Percentiles rank a stretch among this genome's conserved stretches.
phyloP scores from a whole-genome alignment of 805 yeast species.

The Pichia nanzhaoensis region DNA sequence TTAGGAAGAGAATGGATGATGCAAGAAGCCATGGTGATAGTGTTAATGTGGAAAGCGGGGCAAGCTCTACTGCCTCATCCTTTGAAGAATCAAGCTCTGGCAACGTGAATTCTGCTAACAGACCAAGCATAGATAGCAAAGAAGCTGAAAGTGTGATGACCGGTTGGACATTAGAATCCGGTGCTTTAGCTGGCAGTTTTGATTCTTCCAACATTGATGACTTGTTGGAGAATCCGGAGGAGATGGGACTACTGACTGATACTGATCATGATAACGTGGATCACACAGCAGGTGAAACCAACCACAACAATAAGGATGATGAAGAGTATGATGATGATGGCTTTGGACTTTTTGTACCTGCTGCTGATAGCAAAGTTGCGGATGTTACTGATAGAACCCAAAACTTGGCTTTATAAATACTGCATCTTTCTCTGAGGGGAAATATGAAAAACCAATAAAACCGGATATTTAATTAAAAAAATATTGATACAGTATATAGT shows the following conservation, averaged over 20 bases:
- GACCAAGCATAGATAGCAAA: slow-evolving; percentile 11
- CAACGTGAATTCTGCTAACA: not conserved
- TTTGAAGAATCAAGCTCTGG: not conserved
- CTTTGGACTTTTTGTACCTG: slow-evolving; percentile 29
- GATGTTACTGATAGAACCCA: not conserved
- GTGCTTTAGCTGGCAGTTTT: slow-evolving; percentile 5
- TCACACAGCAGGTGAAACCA: not conserved
- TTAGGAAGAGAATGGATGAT: slow-evolving; percentile 80
- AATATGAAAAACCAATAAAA: not conserved
- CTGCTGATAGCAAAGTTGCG: slow-evolving; percentile 6
- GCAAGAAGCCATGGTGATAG: slow-evolving; percentile 33
- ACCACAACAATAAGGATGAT: slow-evolving; percentile 11
- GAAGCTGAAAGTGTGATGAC: slow-evolving; percentile 14
- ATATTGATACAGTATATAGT: too few relatives aligned
- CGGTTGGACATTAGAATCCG: slow-evolving; percentile 10
- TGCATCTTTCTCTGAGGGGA: not conserved
- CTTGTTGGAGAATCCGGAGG: slow-evolving; percentile 5
- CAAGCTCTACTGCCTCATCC: slow-evolving; percentile 2
- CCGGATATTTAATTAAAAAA: not conserved
- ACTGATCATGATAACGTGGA: not conserved
- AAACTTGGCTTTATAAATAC: not conserved
- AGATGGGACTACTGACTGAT: not conserved
- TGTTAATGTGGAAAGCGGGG: slow-evolving; percentile 5
- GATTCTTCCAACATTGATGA: slow-evolving; percentile 10
- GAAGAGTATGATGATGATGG: slow-evolving; percentile 30